Base-by-base conservation (phyloP, 495 filamentous ascomycete species). In the Penicillium daleae region DNA sequence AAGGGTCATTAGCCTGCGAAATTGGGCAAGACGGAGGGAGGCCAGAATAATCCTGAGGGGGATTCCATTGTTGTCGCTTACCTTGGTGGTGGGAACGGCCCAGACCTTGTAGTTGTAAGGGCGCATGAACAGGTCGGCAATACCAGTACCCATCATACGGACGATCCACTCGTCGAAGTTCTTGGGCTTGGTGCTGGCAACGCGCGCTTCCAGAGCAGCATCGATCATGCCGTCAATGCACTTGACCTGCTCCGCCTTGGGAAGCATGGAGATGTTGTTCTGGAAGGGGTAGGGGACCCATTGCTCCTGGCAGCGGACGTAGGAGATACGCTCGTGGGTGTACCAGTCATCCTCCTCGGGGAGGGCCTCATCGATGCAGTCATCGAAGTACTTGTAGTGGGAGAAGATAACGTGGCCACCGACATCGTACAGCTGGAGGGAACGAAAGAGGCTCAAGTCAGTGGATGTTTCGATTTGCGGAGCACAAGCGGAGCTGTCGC, bases 31-130 rank as follows among this genome's bases (percentile, higher is more conserved):
- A 15, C n/a, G 24, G n/a, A 2, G 49, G 26, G 26, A 10, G 15
- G 27, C 22, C 12, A 50, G 21, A 58, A 21, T 4, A 62, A 51
- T 22, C n/a, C n/a, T n/a, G n/a, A n/a, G n/a, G 1, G 12, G 39
- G 44, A 39, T 17, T 17, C 9, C 35, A 57, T 21, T 17, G 8
- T 8, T 8, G 21, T 21, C 57, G 57, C 81, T 64, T 85, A 97
- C 95, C 90, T 96, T 96, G 61, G 90, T 96, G 27, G 96, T 98
- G 40, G 96, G 95, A 70, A 98, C 94, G 60, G 95, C 96, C 95
- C 95, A 99, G 73, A 98, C 95, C 82, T 99, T 99, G 88, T 87
- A 98, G 87, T 99, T 99, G 86, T 99, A 99, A 49, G 95, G 95
- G 69, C 96, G 82, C 95, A 99, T 99, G 88, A 99, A 99, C 57